Base-by-base conservation (phyloP, 129 eudicot species). In the Sambucus nigra region DNA sequence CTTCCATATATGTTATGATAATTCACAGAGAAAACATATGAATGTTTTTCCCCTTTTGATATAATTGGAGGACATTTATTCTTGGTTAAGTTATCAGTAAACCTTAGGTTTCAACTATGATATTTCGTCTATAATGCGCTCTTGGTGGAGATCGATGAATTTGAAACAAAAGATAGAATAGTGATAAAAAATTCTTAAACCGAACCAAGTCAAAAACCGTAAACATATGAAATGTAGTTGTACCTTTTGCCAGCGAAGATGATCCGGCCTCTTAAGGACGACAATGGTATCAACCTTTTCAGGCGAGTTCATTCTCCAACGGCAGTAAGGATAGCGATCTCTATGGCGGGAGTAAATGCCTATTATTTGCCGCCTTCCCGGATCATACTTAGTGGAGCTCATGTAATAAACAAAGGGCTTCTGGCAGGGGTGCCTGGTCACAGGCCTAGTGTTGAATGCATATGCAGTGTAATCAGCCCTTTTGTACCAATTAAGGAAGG, bases 401-500 rank as follows among this genome's bases (percentile, higher is more conserved):
- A 83, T 45, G 60, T 83, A 87, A 47, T 14, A 80, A 35, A 80
- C 56, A 26, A 52, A 83, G 2, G 96, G 96, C 55, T 63, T 72
- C 52, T 87, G 94, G 64, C 96, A 87, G 0, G 84, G 89, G 41
- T 83, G 76, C 49, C 64, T 61, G 17, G 77, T 51, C 14, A 77
- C 70, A 0, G 91, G 82, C 62, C 96, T 68, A 5, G 96, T 77
- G 60, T 88, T 88, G 68, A 88, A 88, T 26, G 94, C 72, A 39
- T 88, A 88, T 0, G 91, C 91, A 0, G 94, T 77, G 58, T n/a
- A 80, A 63, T 88, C 97, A 12, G 81, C 80, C 66, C 77, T 63
- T 64, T 70, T 80, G 59, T 83, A 77, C 96, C 96, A 88, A 17
- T 83, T 83, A 1, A 83, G 65, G 44, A 88, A 88, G 1, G 96